These are phyloP conservation scores for Candida orba DNA, from an alignment of 805 yeast genomes.

Conservation along the genomic window DNA sequence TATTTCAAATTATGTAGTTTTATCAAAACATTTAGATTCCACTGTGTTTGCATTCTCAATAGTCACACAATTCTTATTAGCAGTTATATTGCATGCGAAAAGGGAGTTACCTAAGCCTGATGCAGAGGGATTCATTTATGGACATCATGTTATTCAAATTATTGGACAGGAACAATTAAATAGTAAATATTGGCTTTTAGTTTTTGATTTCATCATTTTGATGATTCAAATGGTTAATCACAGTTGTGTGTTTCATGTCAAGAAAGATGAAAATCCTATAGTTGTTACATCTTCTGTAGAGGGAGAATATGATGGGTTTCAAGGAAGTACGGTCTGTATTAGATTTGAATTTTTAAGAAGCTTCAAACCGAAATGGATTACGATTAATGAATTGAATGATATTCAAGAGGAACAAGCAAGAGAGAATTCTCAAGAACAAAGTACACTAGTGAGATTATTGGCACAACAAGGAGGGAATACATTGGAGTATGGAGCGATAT, in stretches of 20 bases:
- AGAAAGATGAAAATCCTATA: conserved; percentile 2
- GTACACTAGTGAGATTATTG: background rate
- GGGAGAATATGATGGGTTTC: conserved; percentile 19
- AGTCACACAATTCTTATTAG: background rate
- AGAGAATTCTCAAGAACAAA: background rate
- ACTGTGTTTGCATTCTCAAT: background rate
- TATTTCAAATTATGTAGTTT: background rate
- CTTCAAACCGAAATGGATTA: conserved; percentile 10
- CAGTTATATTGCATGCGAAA: conserved; percentile 9
- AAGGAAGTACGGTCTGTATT: conserved; percentile 15
- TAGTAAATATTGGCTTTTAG: conserved; percentile 11
- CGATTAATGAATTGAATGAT: conserved; percentile 8
- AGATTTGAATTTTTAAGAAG: conserved; percentile 10
- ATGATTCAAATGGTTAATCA: conserved; percentile 14
- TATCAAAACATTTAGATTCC: background rate
- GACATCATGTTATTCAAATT: conserved; percentile 21
- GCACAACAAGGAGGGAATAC: background rate
- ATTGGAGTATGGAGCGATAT: background rate
- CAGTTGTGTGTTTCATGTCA: conserved; percentile 8
- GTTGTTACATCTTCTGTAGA: background rate
- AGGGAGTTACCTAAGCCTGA: conserved; percentile 18
- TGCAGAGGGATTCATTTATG: conserved; percentile 20
- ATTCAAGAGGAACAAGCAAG: conserved; percentile 10
- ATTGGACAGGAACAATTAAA: conserved; percentile 19
- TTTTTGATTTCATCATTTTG: conserved; percentile 13